Evolutionary conservation across 495 filamentous ascomycete genomes (phyloP).

Genomic region (Usnea hakonensis): DNA sequence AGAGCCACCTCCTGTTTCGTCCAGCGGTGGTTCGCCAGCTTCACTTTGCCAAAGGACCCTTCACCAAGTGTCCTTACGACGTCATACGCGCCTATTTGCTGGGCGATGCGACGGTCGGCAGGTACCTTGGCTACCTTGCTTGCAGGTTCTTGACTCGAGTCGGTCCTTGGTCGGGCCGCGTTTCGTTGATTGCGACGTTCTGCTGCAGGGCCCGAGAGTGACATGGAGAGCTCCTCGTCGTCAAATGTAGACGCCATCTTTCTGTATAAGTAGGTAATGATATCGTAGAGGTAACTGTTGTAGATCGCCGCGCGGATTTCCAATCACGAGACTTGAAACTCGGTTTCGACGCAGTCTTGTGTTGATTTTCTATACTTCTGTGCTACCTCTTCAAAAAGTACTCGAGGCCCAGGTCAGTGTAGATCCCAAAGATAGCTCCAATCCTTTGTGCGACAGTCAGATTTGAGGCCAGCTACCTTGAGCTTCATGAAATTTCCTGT

Average conservation of each 20-base stretch:
- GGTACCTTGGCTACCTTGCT: slow-evolving; percentile 22
- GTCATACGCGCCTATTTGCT: slow-evolving; percentile 83
- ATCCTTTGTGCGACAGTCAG: not conserved
- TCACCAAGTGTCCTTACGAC: slow-evolving; percentile 88
- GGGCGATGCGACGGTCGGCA: slow-evolving; percentile 44
- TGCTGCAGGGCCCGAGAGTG: slow-evolving; percentile 54
- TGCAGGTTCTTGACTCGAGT: slow-evolving; percentile 23
- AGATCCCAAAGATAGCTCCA: no score
- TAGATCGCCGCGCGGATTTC: not conserved
- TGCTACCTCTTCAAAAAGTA: not conserved
- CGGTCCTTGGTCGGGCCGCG: slow-evolving; percentile 37
- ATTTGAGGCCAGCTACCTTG: not conserved
- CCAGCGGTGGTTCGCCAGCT: slow-evolving; percentile 83
- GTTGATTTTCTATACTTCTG: not conserved
- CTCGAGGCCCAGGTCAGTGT: not conserved
- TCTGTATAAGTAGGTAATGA: not conserved
- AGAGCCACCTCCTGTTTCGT: slow-evolving; percentile 91
- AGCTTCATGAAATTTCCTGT: not conserved
- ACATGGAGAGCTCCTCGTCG: slow-evolving; percentile 89
- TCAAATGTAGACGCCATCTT: slow-evolving; percentile 53
- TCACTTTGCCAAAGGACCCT: slow-evolving; percentile 97
- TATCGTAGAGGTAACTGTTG: not conserved
- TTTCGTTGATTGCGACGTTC: slow-evolving; percentile 31
- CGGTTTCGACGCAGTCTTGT: not conserved
- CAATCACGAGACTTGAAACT: not conserved